A percentile compares a stretch with the other conserved stretches of the same genome.
Conservation (phyloP, 2,329 filamentous ascomycete genomes). For the Penicillium sclerotiorum region DNA sequence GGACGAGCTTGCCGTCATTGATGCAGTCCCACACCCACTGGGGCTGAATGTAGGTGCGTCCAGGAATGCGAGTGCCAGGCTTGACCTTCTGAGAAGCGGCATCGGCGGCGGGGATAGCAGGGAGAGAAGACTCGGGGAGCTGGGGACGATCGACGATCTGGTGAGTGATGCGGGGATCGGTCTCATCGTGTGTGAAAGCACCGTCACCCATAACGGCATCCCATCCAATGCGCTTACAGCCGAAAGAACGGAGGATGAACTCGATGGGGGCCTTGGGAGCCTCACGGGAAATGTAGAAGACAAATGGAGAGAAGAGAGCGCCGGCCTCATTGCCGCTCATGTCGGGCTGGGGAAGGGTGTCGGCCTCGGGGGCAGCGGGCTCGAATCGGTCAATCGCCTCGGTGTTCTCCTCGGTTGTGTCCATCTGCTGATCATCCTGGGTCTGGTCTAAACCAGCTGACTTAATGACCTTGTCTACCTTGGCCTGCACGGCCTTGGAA, state of each 20-base stretch:
- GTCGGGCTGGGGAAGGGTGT: slow-evolving; percentile 79
- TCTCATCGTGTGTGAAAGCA: slow-evolving; percentile 86
- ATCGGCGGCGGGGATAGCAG: slow-evolving; percentile 44
- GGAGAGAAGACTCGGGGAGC: slow-evolving; percentile 60
- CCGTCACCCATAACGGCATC: slow-evolving; percentile 87
- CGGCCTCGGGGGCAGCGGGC: slow-evolving; percentile 78
- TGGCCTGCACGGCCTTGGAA: slow-evolving; percentile 69
- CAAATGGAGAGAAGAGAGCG: slow-evolving; percentile 83
- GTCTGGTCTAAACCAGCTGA: slow-evolving; percentile 44
- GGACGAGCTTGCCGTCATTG: slow-evolving; percentile 86
- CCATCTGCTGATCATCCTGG: slow-evolving; percentile 47
- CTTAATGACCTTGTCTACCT: slow-evolving; percentile 61
- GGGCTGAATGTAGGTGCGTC: slow-evolving; percentile 88
- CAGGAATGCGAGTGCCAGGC: slow-evolving; percentile 77
- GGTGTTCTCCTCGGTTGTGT: slow-evolving; percentile 53
- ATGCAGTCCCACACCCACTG: slow-evolving; percentile 99
- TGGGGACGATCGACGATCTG: slow-evolving; percentile 92
- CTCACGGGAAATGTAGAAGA: slow-evolving; percentile 91
- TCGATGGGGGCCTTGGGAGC: slow-evolving; percentile 88
- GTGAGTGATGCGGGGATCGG: slow-evolving; percentile 87
- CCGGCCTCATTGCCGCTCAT: slow-evolving; percentile 66
- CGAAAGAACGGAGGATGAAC: slow-evolving; percentile 90
- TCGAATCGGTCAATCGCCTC: slow-evolving; percentile 89
- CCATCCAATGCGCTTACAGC: slow-evolving; percentile 95
- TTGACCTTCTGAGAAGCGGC: slow-evolving; percentile 51